Percentiles rank a stretch among this genome's conserved stretches.
phyloP scores from a whole-genome alignment of 2,329 filamentous ascomycete species.

The Blastomyces silverae region DNA sequence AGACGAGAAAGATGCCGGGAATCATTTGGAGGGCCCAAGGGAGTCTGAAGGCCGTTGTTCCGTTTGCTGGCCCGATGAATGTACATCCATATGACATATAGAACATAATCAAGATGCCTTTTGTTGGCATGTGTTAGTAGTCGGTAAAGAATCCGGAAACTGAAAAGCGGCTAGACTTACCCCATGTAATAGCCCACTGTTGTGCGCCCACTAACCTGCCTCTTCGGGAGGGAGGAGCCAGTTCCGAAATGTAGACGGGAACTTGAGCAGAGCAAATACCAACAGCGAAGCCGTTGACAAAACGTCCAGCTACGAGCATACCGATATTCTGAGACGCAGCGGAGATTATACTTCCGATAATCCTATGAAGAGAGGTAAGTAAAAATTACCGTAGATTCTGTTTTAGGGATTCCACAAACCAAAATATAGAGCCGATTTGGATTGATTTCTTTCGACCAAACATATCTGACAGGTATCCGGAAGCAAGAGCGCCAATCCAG shows the following conservation, averaged over 20 bases:
- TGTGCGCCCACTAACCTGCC: constrained; percentile 39
- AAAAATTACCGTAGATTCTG: constrained; percentile 2
- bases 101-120: constrained; percentile 40
- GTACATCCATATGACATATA: constrained; percentile 38
- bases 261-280: constrained; percentile 38
- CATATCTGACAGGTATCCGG: constrained; percentile 32
- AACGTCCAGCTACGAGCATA: constrained; percentile 34
- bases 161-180: constrained; percentile 21
- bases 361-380: constrained; percentile 34
- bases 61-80: constrained; percentile 24
- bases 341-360: constrained; percentile 33
- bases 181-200: constrained; percentile 39
- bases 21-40: constrained; percentile 59
- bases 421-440: constrained; percentile 31
- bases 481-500: constrained; percentile 52
- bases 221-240: constrained; percentile 38
- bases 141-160: constrained; percentile 17
- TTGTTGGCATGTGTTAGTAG: constrained; percentile 21
- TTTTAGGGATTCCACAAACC: constrained; percentile 25
- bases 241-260: constrained; percentile 34
- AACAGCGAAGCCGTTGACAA: constrained; percentile 38
- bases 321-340: constrained; percentile 30
- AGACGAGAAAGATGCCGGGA: constrained; percentile 51
- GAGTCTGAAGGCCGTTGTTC: constrained; percentile 48
- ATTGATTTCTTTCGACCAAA: constrained; percentile 40